phyloP scores from a whole-genome alignment of 495 filamentous ascomycete genomes.

The Clohesyomyces aquaticus region DNA sequence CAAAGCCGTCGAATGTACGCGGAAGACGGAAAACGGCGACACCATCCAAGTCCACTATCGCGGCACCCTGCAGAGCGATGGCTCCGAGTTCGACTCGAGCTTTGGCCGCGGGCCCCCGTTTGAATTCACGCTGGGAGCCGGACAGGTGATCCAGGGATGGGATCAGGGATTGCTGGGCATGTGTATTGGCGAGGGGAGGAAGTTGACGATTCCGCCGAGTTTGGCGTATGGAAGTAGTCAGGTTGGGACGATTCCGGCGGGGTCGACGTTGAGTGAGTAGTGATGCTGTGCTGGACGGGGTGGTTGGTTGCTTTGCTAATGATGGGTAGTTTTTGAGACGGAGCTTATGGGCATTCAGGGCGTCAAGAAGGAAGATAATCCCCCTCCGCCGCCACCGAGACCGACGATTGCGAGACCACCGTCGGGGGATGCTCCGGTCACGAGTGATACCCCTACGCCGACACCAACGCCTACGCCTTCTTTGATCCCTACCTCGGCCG shows the following conservation, averaged over 20 bases:
- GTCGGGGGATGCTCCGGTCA: background rate
- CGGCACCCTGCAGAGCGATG: conserved; percentile 68
- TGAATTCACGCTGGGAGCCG: conserved; percentile 74
- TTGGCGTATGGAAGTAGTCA: conserved; percentile 74
- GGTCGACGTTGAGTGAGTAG: conserved; percentile 67
- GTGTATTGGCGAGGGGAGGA: conserved; percentile 96
- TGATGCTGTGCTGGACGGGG: background rate
- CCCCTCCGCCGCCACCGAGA: conserved; percentile 16
- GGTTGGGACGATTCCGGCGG: conserved; percentile 78
- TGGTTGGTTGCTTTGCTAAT: conserved; percentile 36
- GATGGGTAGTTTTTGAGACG: conserved; percentile 78
- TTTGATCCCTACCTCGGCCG: background rate
- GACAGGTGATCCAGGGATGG: conserved; percentile 91
- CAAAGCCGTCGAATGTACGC: conserved; percentile 68
- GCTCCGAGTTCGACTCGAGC: conserved; percentile 62
- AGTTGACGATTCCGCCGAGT: conserved; percentile 85
- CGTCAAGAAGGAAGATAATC: conserved; percentile 51
- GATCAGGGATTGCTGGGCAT: conserved; percentile 89
- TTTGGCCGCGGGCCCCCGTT: conserved; percentile 79
- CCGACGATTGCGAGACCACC: conserved; percentile 24
- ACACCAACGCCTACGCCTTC: conserved; percentile 13
- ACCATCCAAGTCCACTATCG: conserved; percentile 83
- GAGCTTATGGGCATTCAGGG: conserved; percentile 87
- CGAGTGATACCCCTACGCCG: background rate
- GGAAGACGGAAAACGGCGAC: conserved; percentile 78